Evolutionary conservation across 2,329 filamentous ascomycete species (phyloP), one percentile per base, ranked within the genome.

Genomic region (Fusarium dimerum): DNA sequence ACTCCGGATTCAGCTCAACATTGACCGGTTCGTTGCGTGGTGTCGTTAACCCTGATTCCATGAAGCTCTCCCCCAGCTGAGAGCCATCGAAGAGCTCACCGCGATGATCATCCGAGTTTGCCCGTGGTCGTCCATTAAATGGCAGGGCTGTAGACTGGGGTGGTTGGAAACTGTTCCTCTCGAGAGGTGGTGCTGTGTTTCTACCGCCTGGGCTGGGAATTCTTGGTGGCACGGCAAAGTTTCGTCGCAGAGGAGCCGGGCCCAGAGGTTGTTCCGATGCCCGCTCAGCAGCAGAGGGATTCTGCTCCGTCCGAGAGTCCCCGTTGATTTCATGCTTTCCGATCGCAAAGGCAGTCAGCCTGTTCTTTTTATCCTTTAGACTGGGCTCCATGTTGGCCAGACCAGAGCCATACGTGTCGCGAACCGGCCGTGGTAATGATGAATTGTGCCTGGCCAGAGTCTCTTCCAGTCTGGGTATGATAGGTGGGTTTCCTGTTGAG

Each of bases 61-160:
- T 72, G 40, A 74, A 74, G 43, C 66, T 66, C 10, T 74, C 72
- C 12, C 69, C 71, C 6, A 74, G 66, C 51, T 74, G 70, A 5
- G 72, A 74, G 6, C 72, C 72, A 29, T 64, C 67, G 40, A 74
- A 74, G n/a, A 73, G 51, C 10, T 65, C 66, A 15, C 50, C 51
- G 17, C 56, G 57, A 39, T 52, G 52, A 53, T 60, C 53, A 46
- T 56, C 48, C 26, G 59, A 51, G 38, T 45, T 50, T 12, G 38
- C 44, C 43, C 50, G 58, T 32, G 53, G 47, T 38, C 56, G 59
- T 13, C 51, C 57, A 16, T 58, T 59, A 16, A 54, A 53, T 17
- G 48, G 54, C 17, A 56, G 54, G 17, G 66, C 63, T 32, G 62
- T 57, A 9, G 59, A 60, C 30, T 59, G 50, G 4, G 66, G 56